Evolutionary conservation across 1,139 yeast species (phyloP), one percentile per base, ranked within the genome.

Genomic region (Candida smagusa): DNA sequence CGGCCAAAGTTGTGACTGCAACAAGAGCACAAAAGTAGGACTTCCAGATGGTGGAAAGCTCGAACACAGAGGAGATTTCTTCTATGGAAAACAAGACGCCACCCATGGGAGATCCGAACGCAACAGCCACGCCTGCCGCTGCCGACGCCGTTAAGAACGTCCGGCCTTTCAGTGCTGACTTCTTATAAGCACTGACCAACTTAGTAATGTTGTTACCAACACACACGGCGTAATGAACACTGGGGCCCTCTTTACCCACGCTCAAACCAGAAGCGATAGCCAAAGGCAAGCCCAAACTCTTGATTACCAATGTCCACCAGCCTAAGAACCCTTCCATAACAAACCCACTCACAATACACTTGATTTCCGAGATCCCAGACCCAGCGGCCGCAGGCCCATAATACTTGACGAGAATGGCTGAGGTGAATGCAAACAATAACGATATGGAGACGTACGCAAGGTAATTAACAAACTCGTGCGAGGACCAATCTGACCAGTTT

Each of bases 341-440:
- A 56, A 90, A 94, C 0, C 99, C 99, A 0, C 95, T 84, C 2
- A 92, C 89, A 47, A 94, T 89, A 56, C 95, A 86, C 59, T 94
- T 94, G 58, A 94, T 92, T 58, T 94, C 99, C 4, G 97, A 84
- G 34, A 94, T 94, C 0, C 98, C 98, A 2, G 96, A 86, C 0
- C 98, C 98, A 0, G 98, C 95, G 0, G 98, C 98, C 40, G 82
- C 74, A 0, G 96, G 96, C 0, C 96, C 92, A 52, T 78, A 81
- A 13, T 61, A 59, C 48, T 78, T 72, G 33, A 94, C 96, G 32
- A 88, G 57, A 9, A 71, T 58, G 0, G 94, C 88, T 2, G 96
- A 81, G 7, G 73, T 49, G 8, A 70, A 61, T 1, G 94, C 84
- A 53, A 90, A 80, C 0, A 65, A 13, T 1, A 83, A 59, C 3